phyloP scores from a whole-genome alignment of 2,329 filamentous ascomycete species.

The Dendryphion nanum region DNA sequence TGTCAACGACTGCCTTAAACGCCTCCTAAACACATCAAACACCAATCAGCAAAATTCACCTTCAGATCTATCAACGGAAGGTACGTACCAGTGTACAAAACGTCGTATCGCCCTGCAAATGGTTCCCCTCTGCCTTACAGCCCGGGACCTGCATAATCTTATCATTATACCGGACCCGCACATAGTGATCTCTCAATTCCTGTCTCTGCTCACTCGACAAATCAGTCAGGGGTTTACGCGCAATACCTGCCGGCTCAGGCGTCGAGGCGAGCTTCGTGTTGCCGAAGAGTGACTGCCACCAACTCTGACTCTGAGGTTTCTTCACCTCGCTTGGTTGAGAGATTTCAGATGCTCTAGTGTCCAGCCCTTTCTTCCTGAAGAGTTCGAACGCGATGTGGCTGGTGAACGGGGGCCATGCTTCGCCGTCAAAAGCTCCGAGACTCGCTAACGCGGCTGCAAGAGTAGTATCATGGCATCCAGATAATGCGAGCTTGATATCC shows the following conservation, averaged over 20 bases:
- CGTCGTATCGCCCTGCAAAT: slow-evolving; percentile 79
- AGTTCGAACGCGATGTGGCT: slow-evolving; percentile 89
- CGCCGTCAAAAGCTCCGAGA: slow-evolving; percentile 72
- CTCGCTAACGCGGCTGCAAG: slow-evolving; percentile 75
- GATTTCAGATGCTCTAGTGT: not conserved
- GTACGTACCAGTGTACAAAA: slow-evolving; percentile 80
- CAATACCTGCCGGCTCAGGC: slow-evolving; percentile 47
- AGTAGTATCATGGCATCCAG: slow-evolving; percentile 91
- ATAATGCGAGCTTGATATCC: slow-evolving; percentile 71
- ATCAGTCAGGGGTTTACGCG: slow-evolving; percentile 58
- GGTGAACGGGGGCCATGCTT: slow-evolving; percentile 88
- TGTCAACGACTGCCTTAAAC: slow-evolving; percentile 91
- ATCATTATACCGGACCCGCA: slow-evolving; percentile 90
- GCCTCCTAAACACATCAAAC: slow-evolving; percentile 59
- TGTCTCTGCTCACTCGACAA: slow-evolving; percentile 59
- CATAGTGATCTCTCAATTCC: slow-evolving; percentile 73
- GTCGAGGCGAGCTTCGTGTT: slow-evolving; percentile 3
- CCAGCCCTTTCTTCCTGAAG: slow-evolving; percentile 58
- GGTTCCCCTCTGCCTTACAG: slow-evolving; percentile 73
- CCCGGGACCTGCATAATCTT: slow-evolving; percentile 76
- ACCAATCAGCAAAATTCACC: not conserved
- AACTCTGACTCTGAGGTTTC: slow-evolving; percentile 20
- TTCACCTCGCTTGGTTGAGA: not conserved
- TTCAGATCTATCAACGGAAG: not conserved
- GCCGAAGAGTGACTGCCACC: slow-evolving; percentile 40